Conservation (phyloP, 441 rosid species). For the Corymbia citriodora region DNA sequence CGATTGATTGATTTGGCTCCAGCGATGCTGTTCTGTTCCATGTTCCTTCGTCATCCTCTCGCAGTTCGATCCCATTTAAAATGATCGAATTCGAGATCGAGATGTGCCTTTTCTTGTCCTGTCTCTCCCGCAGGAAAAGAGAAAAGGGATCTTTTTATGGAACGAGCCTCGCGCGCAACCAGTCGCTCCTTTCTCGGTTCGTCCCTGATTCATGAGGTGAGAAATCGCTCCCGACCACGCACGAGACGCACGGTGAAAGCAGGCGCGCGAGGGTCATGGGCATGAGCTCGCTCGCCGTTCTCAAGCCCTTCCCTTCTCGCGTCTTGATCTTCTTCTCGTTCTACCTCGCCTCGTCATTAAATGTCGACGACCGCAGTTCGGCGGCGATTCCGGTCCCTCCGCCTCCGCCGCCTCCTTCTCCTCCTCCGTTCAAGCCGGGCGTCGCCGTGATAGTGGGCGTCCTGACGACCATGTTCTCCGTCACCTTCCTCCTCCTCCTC, state of each 20-base stretch:
- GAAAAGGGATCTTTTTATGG: not conserved
- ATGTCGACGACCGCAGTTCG: not conserved
- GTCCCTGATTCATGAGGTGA: not conserved
- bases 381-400: not conserved
- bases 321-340: not conserved
- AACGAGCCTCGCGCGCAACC: not conserved
- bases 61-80: not conserved
- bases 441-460: constrained; percentile 54
- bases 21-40: not conserved
- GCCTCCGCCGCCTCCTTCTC: not conserved
- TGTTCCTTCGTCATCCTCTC: not conserved
- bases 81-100: not conserved
- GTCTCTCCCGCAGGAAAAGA: not conserved
- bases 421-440: constrained; percentile 51
- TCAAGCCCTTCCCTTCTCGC: not conserved
- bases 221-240: not conserved
- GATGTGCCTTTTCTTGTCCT: not conserved
- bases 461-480: constrained; percentile 58
- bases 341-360: not conserved
- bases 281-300: constrained; percentile 1
- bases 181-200: not conserved
- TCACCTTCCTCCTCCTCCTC: constrained; percentile 72
- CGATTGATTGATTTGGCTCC: not conserved
- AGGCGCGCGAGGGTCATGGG: constrained; percentile 2
- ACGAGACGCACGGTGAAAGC: not conserved